A percentile compares a stretch with the other conserved stretches of the same genome.
Conservation (phyloP, 176 grass and related monocot species). For the Carex scoparia region DNA sequence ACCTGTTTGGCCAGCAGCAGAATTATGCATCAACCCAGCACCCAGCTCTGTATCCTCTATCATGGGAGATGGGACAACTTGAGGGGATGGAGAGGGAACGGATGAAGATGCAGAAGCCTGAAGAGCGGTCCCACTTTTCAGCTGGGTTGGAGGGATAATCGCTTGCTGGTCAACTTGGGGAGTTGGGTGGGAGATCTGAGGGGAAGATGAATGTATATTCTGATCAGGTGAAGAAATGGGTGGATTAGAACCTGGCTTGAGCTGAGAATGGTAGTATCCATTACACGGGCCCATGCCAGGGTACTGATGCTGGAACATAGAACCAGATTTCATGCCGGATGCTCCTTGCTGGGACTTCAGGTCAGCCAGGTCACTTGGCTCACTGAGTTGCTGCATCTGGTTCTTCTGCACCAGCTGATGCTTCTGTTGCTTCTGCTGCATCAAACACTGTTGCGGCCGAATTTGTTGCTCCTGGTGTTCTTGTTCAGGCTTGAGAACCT, state of each 20-base stretch:
- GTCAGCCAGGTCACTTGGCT: constrained; percentile 60
- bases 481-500: constrained; percentile 67
- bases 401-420: constrained; percentile 45
- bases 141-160: constrained; percentile 55
- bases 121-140: constrained; percentile 75
- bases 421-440: constrained; percentile 44
- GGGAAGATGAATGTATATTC: constrained; percentile 84
- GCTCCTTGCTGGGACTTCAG: constrained; percentile 58
- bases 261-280: constrained; percentile 64
- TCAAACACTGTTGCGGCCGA: constrained; percentile 53
- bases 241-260: constrained; percentile 52
- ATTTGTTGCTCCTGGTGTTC: constrained; percentile 61
- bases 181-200: constrained; percentile 83
- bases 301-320: constrained; percentile 63
- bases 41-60: constrained; percentile 62
- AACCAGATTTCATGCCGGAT: constrained; percentile 57
- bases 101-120: constrained; percentile 73
- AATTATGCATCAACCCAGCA: constrained; percentile 50
- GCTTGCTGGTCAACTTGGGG: constrained; percentile 88
- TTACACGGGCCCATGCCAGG: constrained; percentile 29
- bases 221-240: constrained; percentile 90
- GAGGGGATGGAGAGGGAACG: constrained; percentile 73
- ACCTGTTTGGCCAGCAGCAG: constrained; percentile 43
- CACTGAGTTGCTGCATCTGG: constrained; percentile 56
- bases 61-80: constrained; percentile 70